Evolutionary conservation across 2,329 filamentous ascomycete species (phyloP), one percentile per base, ranked within the genome.

Genomic region (Sphaerostilbella broomeana): DNA sequence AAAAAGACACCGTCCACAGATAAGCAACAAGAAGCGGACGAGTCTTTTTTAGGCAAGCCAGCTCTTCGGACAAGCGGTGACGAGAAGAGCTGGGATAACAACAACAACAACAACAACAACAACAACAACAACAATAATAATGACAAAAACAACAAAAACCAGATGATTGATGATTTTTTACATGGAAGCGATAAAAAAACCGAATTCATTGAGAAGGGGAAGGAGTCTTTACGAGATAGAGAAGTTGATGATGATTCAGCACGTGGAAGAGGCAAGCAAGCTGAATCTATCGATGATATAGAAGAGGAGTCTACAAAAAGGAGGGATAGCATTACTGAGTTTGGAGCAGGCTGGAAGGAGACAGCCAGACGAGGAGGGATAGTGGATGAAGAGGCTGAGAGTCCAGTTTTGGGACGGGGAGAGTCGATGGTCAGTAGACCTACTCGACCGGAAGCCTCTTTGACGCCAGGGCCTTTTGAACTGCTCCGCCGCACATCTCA

Each of bases 11-110:
- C 27, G 31, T n/a, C 24, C 9, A 21, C 20, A 24, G 38, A 35
- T 25, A 40, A 35, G 13, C n/a, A 35, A 29, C 57, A 61, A 45
- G 51, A 57, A 24, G 41, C 58, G 10, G 60, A 63, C 11, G 65
- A 70, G 30, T 65, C 70, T 47, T 50, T 67, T 20, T 67, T 69
- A 51, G 64, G 72, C 45, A 63, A 70, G 47, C 55, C 63, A 35
- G 55, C 59, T 12, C 51, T 69, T 18, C 68, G 65, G 66, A 64
- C 72, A 49, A 63, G 61, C 17, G 58, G 60, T 10, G 62, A 69
- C 30, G 61, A 59, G 44, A 67, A 59, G 27, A 41, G 38, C 32
- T 41, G 31, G 38, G 50, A 44, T 24, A 19, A 22, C 21, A 41
- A 41, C 32, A 20, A 30, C 30, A 17, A 11, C 8, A 19, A 22